Evolutionary conservation across 2,329 filamentous ascomycete species (phyloP).

Genomic region (Neocatenulostroma microsporum): DNA sequence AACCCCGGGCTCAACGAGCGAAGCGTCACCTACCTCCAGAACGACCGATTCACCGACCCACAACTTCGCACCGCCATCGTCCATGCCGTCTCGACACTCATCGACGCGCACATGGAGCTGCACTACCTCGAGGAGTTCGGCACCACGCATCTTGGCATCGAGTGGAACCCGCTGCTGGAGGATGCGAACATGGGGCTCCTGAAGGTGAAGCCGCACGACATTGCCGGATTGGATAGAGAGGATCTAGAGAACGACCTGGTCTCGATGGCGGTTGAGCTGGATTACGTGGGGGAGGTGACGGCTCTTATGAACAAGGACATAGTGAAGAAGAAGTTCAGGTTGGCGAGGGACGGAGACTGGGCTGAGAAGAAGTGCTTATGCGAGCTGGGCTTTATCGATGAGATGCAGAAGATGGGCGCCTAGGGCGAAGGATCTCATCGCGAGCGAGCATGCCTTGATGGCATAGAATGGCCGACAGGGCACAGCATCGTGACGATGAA

Average conservation of each 20-base stretch:
- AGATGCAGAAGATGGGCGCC: neutral
- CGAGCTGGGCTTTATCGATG: conserved; percentile 1
- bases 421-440: too few species aligned
- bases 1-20: neutral
- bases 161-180: neutral
- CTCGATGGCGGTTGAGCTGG: neutral
- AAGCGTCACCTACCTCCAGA: neutral
- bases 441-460: too few species aligned
- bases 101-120: neutral
- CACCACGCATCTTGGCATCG: neutral
- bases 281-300: neutral
- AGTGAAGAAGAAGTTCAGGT: neutral
- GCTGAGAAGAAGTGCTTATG: neutral
- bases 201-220: neutral
- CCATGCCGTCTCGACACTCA: neutral
- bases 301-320: neutral
- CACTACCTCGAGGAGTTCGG: neutral
- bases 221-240: neutral
- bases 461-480: too few species aligned
- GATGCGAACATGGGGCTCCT: neutral
- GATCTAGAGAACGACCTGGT: neutral
- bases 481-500: too few species aligned
- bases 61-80: neutral
- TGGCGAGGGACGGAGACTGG: neutral
- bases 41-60: conserved; percentile 1